These are phyloP conservation scores for Dichotomocladium elegans DNA, from an alignment of 371 early-diverging fungal genomes.

Conservation along the genomic window DNA sequence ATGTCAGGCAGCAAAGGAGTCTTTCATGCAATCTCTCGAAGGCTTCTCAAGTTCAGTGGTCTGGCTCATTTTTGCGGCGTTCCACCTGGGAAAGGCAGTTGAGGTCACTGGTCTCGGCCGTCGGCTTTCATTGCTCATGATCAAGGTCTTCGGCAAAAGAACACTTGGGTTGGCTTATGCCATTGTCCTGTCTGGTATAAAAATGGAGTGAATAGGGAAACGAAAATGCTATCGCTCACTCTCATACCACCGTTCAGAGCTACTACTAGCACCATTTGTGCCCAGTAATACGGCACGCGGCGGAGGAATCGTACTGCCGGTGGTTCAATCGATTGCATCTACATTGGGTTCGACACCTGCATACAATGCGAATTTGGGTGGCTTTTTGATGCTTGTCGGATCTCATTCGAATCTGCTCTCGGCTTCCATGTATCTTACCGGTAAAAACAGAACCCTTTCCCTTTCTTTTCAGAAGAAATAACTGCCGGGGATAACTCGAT, in stretches of 20 bases:
- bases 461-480: too few species aligned
- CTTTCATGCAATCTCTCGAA: constrained; percentile 53
- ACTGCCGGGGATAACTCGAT: too few species aligned
- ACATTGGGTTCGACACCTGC: constrained; percentile 43
- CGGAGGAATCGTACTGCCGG: constrained; percentile 67
- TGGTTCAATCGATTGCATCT: constrained; percentile 58
- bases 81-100: constrained; percentile 67
- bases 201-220: background rate
- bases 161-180: constrained; percentile 61
- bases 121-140: constrained; percentile 52
- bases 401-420: constrained; percentile 60
- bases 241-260: constrained; percentile 24
- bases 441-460: too few species aligned
- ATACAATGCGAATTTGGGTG: constrained; percentile 33
- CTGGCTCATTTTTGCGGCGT: constrained; percentile 71
- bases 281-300: constrained; percentile 74
- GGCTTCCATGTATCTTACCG: constrained; percentile 64
- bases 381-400: constrained; percentile 52
- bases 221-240: background rate
- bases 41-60: constrained; percentile 62
- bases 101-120: constrained; percentile 56
- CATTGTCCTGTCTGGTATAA: constrained; percentile 45
- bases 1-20: constrained; percentile 52
- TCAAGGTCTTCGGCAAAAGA: constrained; percentile 50
- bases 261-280: constrained; percentile 66